Conservation (phyloP, 2,329 filamentous ascomycete genomes). For the Septoria linicola region DNA sequence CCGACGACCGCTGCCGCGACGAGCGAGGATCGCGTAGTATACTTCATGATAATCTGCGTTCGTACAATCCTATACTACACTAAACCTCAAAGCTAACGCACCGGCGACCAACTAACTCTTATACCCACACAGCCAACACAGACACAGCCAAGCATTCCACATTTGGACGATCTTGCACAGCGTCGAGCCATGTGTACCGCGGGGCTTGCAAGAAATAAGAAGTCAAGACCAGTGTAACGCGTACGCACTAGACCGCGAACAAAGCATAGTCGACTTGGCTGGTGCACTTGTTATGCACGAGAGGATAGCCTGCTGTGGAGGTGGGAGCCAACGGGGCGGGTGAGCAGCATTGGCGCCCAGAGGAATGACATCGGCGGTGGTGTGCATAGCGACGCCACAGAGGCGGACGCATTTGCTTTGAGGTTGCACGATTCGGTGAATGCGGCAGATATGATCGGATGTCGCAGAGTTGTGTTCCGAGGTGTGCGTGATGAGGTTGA, state of each 20-base stretch:
- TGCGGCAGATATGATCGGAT: too few species aligned
- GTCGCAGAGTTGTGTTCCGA: too few species aligned
- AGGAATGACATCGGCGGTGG: constrained; percentile 4
- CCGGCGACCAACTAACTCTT: too few species aligned
- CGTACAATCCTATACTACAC: too few species aligned
- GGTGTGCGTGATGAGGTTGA: too few species aligned
- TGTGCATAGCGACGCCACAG: neutral
- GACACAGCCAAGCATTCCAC: neutral
- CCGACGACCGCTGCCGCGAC: neutral
- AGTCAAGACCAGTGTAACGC: neutral
- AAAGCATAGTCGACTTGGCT: neutral
- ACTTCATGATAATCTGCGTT: neutral
- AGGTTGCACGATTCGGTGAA: too few species aligned
- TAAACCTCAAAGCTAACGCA: too few species aligned
- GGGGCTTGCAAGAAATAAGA: constrained; percentile 1
- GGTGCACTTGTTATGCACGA: neutral
- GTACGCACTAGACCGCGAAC: constrained; percentile 1
- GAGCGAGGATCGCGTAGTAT: neutral
- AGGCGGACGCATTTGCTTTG: too few species aligned
- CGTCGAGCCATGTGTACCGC: neutral
- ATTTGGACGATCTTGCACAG: neutral
- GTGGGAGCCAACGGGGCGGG: neutral
- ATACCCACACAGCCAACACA: neutral
- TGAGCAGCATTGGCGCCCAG: constrained; percentile 8
- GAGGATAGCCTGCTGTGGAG: too few species aligned